Conservation (phyloP, 208 protist genomes). For the Acanthamoeba lenticulata region DNA sequence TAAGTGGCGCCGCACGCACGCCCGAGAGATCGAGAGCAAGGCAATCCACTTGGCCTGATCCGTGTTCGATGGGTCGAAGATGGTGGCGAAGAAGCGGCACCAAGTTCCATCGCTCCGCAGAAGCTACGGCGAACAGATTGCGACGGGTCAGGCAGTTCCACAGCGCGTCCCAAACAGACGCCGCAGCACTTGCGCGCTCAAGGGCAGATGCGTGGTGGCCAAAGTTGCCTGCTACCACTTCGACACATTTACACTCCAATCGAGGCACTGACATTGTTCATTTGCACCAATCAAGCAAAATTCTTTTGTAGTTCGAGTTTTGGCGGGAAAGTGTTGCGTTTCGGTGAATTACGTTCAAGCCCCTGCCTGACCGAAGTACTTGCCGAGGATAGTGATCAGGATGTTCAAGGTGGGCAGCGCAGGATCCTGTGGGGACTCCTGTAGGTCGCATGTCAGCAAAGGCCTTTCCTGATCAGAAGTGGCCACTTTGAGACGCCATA, state of each 20-base stretch:
- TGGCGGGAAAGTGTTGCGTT: neutral
- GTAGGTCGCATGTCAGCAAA: neutral
- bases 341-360: neutral
- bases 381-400: neutral
- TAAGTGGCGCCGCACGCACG: neutral
- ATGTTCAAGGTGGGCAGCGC: neutral
- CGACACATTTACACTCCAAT: neutral
- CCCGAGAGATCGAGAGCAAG: neutral
- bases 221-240: neutral
- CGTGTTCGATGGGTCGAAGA: neutral
- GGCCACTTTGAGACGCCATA: neutral
- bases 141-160: neutral
- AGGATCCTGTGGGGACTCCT: neutral
- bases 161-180: neutral
- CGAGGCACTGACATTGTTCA: neutral
- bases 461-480: too few species aligned
- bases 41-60: neutral
- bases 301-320: too few species aligned
- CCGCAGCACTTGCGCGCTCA: neutral
- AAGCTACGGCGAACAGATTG: neutral
- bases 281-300: too few species aligned
- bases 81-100: neutral
- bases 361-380: neutral
- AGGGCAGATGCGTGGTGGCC: neutral
- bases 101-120: neutral